Evolutionary conservation across 768 basidiomycete species (phyloP).

Genomic region (Psilocybe cyanescens): DNA sequence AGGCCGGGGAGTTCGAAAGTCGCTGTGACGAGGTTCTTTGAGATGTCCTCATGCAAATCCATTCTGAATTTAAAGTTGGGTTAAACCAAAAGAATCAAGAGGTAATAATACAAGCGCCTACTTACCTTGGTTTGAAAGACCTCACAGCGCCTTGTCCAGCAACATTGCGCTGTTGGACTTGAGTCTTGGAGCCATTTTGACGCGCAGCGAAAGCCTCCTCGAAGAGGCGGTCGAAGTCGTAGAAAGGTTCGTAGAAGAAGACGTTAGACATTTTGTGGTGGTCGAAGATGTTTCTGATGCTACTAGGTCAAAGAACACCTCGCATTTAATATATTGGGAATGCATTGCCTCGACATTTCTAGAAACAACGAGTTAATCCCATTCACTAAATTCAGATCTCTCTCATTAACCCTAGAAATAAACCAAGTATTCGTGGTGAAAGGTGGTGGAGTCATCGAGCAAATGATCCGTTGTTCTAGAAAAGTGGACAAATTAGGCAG

Average conservation of each 20-base stretch:
- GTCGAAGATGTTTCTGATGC: not conserved
- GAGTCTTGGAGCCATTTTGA: conserved; percentile 1
- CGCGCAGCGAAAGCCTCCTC: not conserved
- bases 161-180: conserved; percentile 12
- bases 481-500: no score
- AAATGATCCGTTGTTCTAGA: no score
- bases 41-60: conserved; percentile 55
- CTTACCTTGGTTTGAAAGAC: conserved; percentile 36
- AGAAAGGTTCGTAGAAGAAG: conserved; percentile 12
- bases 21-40: conserved; percentile 53
- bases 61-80: conserved; percentile 37
- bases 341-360: no score
- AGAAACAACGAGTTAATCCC: no score
- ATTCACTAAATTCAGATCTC: no score
- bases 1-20: conserved; percentile 63
- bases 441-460: no score
- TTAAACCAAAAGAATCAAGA: not conserved
- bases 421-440: no score
- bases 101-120: no score
- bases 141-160: conserved; percentile 18
- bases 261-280: conserved; percentile 4
- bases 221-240: conserved; percentile 9
- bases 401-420: no score
- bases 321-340: no score
- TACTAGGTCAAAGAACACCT: no score